Evolutionary conservation across 2,329 filamentous ascomycete genomes (phyloP), one percentile per base, ranked within the genome.

Genomic region (Lecanicillium sp.): DNA sequence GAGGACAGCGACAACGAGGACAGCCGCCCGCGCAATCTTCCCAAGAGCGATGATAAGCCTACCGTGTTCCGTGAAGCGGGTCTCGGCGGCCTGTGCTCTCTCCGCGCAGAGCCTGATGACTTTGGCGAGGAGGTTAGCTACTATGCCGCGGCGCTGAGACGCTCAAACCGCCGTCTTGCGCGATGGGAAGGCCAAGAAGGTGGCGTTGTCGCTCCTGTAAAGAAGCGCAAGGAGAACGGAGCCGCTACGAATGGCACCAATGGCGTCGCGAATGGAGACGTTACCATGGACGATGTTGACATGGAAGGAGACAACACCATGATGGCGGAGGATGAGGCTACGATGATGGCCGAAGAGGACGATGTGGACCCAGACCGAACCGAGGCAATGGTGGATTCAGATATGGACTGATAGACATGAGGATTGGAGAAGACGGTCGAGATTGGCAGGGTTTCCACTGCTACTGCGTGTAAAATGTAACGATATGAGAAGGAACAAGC

Each of bases 61-160:
- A 7, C 22, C 11, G 42, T 56, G 14, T 80, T 79, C 49, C 66
- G 71, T 27, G 74, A 79, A 52, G 64, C 65, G 44, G 77, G 78
- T 6, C 65, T 79, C 38, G 75, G 71, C n/a, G 86, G 80, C 1
- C 69, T 86, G 29, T 76, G 74, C 37, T 79, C 74, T 22, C 63
- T 84, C 1, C 61, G 62, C 15, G 61, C 64, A 13, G 84, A 89
- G 54, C 60, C 69, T 0, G 81, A 87, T 44, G 85, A 90, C 59
- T 84, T 79, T 48, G 86, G 86, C 31, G 86, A 90, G 57, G 84
- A 90, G 57, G 70, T 78, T 5, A 71, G 72, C 39, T 69, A 76
- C 2, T 81, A 85, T 42, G 74, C 78, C 4, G 77, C 82, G 10
- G 74, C 84, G 7, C 61, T 90, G 14, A 68, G 80, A 38, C 72